phyloP scores from a whole-genome alignment of 768 basidiomycete species.

The Termitomyces sp. region DNA sequence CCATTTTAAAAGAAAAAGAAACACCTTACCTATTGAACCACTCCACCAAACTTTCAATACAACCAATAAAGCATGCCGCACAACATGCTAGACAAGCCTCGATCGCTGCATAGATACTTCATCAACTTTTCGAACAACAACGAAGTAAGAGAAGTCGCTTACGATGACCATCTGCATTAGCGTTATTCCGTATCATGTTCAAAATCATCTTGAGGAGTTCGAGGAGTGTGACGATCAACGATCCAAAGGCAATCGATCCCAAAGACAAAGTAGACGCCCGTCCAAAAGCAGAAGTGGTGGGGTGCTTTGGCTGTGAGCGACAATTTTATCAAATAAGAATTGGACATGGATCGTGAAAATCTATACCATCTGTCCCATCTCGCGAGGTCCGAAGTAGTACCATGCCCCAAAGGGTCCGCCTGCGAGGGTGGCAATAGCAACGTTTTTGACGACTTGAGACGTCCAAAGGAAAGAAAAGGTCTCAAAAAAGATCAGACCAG shows the following conservation, averaged over 20 bases:
- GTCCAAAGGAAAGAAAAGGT: constrained; percentile 87
- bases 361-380: constrained; percentile 58
- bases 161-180: constrained; percentile 65
- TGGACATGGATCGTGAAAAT: background rate
- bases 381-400: constrained; percentile 83
- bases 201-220: constrained; percentile 66
- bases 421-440: constrained; percentile 74
- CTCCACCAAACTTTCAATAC: constrained; percentile 63
- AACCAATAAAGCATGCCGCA: constrained; percentile 73
- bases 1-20: background rate
- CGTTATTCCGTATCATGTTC: constrained; percentile 53
- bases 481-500: constrained; percentile 74
- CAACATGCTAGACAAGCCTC: constrained; percentile 75
- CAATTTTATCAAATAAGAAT: background rate
- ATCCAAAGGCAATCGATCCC: constrained; percentile 84
- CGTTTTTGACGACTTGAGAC: constrained; percentile 77
- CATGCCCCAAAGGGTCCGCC: constrained; percentile 76
- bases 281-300: constrained; percentile 65
- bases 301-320: constrained; percentile 55
- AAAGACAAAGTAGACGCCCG: constrained; percentile 77
- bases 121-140: background rate
- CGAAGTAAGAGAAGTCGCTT: constrained; percentile 23
- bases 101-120: constrained; percentile 43
- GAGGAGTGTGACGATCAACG: constrained; percentile 76
- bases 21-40: constrained; percentile 70